Evolutionary conservation across 2,329 filamentous ascomycete genomes (phyloP), one percentile per base, ranked within the genome.

Genomic region (Periconia digitata): DNA sequence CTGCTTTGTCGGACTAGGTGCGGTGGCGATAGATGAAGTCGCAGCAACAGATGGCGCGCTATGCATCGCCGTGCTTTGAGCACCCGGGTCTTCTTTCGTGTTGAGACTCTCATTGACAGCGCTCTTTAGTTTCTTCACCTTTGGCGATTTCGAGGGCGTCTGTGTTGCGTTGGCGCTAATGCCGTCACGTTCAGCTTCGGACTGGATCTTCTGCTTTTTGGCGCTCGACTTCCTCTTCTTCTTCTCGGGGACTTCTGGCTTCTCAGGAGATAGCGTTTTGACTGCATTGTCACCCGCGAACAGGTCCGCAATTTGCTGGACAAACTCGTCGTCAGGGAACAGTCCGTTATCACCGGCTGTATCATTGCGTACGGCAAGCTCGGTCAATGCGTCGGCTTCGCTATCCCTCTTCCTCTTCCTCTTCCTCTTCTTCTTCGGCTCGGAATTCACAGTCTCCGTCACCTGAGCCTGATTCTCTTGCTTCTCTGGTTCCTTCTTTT

Each of bases 171-270:
- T 17, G 15, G 24, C 22, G 8, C n/a, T 21, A 22, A 7, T 12
- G 10, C 5, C 10, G 3, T 27, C 32, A 20, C 16, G 10, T 8
- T 32, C 10, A 20, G n/a, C 15, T 3, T 27, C 20, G 13, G 24
- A 8, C 24, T 13, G 8, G 3, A 21, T 23, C 2, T 23, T 15
- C 32, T 43, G 17, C 12, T 24, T 49, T 32, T 46, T 50, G 7
- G 18, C 44, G 16, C 23, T 43, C 17, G 27, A 23, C 39, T 47
- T 49, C 45, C 48, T 49, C 45, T 52, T 53, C 34, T 49, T 42
- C 40, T 47, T 57, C 8, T 6, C n/a, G n/a, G n/a, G n/a, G n/a
- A n/a, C n/a, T n/a, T 29, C 24, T 10, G 32, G 21, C 29, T 40
- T 37, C 29, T 47, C 29, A 18, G 22, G 24, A 23, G 18, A 7